Base-by-base conservation (phyloP, 441 rosid genomes). In the Daphne laureola region DNA sequence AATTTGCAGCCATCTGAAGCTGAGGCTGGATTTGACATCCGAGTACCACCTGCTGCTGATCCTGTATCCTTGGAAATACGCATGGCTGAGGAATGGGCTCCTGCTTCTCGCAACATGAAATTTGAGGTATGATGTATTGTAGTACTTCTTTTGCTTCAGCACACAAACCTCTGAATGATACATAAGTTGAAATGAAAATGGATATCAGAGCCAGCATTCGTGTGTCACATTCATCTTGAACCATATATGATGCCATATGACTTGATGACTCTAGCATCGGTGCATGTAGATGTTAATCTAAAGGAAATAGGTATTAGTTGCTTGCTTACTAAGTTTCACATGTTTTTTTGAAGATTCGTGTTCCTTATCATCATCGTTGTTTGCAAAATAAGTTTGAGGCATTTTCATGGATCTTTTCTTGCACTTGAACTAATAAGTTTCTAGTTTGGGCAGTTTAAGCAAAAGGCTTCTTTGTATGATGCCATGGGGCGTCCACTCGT, bases 1-100 rank as follows among this genome's bases (percentile, higher is more conserved):
- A 93, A 93, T 61, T 74, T 90, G 78, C 98, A 90, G 66, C 98
- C 98, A 31, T 93, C 97, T 16, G 97, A 89, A 71, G 96, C 96
- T 44, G 96, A 84, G 78, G 98, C 98, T 54, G 98, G 98, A 55
- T 87, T 93, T 52, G 97, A 93, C 63, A 66, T 93, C 53, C 78
- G 98, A 50, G 51, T 93, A 38, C 93, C 97, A 46, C 97, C 97
- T 21, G 83, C 67, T 58, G 70, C 72, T 57, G 80, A 90, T 76
- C 54, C 76, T n/a, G 78, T 74, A 73, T 63, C 93, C 45, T 62
- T 93, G 57, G 96, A 84, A 73, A 81, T 77, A 66, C 82, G 93
- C 61, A 77, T 93, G 69, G 73, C 77, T 48, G 98, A 89, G 76
- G 98, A 93, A 76, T 93, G 97, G 96, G 98, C 97, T 5, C 98